Conservation (phyloP, 176 grass and related monocot genomes). For the Musa itinerans region DNA sequence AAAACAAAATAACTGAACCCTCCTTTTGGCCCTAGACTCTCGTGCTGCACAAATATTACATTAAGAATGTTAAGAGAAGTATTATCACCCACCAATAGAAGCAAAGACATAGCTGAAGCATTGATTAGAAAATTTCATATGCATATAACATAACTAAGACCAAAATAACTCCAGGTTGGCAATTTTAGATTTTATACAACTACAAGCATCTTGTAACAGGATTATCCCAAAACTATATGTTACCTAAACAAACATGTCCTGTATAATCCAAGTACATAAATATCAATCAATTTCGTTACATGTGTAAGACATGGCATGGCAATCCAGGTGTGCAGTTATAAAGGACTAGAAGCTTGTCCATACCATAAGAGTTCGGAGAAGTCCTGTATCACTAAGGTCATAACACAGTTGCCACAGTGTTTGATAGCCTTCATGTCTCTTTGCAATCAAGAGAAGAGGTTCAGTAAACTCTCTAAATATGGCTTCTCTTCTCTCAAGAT, state of each 20-base stretch:
- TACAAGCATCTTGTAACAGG: not conserved
- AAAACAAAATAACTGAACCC: slow-evolving; percentile 95
- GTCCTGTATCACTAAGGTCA: slow-evolving; percentile 80
- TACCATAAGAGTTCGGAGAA: slow-evolving; percentile 93
- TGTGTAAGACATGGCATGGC: not conserved
- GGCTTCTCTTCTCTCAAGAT: slow-evolving; percentile 63
- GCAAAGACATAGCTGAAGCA: not conserved
- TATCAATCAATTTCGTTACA: not conserved
- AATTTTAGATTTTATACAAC: not conserved
- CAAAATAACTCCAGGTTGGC: not conserved
- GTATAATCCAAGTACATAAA: not conserved
- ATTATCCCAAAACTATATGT: not conserved
- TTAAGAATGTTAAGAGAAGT: not conserved
- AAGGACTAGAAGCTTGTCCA: slow-evolving; percentile 17
- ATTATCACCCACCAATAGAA: not conserved
- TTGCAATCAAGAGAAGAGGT: slow-evolving; percentile 76
- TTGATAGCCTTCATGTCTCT: slow-evolving; percentile 82
- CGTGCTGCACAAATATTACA: slow-evolving; percentile 56
- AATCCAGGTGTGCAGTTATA: slow-evolving; percentile 19
- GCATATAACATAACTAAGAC: not conserved
- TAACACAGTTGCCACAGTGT: slow-evolving; percentile 97
- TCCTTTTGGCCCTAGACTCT: slow-evolving; percentile 76
- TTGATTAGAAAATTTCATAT: not conserved
- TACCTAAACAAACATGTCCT: not conserved
- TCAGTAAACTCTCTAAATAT: slow-evolving; percentile 81